Evolutionary conservation across 768 basidiomycete species (phyloP).

Genomic region (Suillus americanus): DNA sequence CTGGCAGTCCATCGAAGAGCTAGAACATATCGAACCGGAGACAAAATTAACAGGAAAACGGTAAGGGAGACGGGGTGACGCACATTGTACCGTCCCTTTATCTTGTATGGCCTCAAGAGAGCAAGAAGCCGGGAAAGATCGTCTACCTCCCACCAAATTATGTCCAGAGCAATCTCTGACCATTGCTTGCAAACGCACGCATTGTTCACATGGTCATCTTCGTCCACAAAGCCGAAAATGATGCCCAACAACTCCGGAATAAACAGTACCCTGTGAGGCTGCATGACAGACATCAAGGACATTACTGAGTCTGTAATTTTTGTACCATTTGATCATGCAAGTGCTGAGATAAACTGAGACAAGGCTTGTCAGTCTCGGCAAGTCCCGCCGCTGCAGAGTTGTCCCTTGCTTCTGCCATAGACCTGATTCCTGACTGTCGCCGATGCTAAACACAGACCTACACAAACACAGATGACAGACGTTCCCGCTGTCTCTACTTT

Average conservation of each 20-base stretch:
- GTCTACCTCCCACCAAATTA: slow-evolving; percentile 56
- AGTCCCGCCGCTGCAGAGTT: background rate
- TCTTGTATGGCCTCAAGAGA: slow-evolving; percentile 46
- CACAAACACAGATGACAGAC: background rate
- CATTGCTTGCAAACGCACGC: slow-evolving; percentile 59
- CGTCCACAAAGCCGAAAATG: slow-evolving; percentile 50
- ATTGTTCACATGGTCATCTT: slow-evolving; percentile 39
- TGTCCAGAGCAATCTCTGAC: slow-evolving; percentile 56
- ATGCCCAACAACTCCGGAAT: slow-evolving; percentile 63
- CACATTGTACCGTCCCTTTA: slow-evolving; percentile 22
- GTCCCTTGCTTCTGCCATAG: background rate
- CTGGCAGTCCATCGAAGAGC: slow-evolving; percentile 42
- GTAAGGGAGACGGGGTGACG: slow-evolving; percentile 13
- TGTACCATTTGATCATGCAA: background rate
- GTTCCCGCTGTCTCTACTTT: slow-evolving; percentile 34
- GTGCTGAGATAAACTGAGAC: background rate
- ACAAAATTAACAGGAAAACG: background rate
- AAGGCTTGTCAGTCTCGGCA: background rate
- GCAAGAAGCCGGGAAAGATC: slow-evolving; percentile 46
- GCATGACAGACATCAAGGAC: background rate
- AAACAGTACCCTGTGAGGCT: slow-evolving; percentile 36
- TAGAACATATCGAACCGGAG: slow-evolving; percentile 16
- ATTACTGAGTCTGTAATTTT: background rate
- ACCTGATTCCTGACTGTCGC: background rate
- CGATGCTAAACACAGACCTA: background rate